A percentile compares a stretch with the other conserved stretches of the same genome.
These are phyloP conservation scores for Cyathus olla DNA, from an alignment of 1,284 basidiomycete genomes.

Conservation along the genomic window DNA sequence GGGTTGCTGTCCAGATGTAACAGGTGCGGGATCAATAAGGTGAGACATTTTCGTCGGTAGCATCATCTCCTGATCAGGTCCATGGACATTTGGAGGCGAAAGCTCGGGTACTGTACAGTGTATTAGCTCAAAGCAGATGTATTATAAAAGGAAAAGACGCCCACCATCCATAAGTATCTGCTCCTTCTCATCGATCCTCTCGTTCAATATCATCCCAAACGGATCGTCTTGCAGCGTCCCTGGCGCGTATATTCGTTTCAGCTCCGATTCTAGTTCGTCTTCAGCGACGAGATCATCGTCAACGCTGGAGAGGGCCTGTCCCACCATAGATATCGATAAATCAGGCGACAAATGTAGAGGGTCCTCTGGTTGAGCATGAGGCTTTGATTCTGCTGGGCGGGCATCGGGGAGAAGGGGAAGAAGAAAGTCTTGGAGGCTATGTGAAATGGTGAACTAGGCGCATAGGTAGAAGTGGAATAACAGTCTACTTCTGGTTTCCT, in stretches of 20 bases:
- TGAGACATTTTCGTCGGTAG: slow-evolving; percentile 45
- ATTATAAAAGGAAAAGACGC: slow-evolving; percentile 6
- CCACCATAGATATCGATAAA: background rate
- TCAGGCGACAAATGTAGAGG: background rate
- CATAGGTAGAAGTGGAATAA: background rate
- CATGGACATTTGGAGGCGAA: slow-evolving; percentile 58
- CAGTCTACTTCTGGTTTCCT: slow-evolving; percentile 37
- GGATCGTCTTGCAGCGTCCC: slow-evolving; percentile 16
- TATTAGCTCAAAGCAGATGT: background rate
- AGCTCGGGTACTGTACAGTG: slow-evolving; percentile 59
- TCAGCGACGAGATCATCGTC: slow-evolving; percentile 11
- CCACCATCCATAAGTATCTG: slow-evolving; percentile 44
- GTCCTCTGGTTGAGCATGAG: background rate
- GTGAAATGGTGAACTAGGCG: background rate
- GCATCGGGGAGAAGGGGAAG: background rate
- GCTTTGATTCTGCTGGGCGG: background rate
- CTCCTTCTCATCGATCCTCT: slow-evolving; percentile 63
- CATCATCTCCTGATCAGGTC: slow-evolving; percentile 32
- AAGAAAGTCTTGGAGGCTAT: background rate
- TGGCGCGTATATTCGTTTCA: slow-evolving; percentile 31
- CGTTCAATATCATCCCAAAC: slow-evolving; percentile 59
- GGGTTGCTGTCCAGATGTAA: slow-evolving; percentile 17
- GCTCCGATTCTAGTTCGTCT: slow-evolving; percentile 35
- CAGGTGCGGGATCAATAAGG: slow-evolving; percentile 30
- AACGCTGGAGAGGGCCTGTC: background rate